Evolutionary conservation across 345 rosid genomes (phyloP).

Genomic region (Citrus sp.): DNA sequence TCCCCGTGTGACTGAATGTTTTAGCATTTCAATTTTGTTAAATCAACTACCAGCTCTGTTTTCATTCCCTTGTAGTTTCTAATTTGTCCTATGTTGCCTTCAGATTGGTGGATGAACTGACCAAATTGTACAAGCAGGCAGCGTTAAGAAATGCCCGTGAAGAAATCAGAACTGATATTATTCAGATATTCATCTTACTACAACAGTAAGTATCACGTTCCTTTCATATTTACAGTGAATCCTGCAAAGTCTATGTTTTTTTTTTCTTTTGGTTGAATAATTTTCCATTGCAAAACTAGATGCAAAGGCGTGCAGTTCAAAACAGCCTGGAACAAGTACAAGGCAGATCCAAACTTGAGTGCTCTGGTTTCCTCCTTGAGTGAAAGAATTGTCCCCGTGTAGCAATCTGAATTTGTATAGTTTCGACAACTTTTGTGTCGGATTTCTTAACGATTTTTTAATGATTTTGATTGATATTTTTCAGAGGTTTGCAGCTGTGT

Average conservation of each 20-base stretch:
- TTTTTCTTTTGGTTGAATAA: not conserved
- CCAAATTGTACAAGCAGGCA: constrained; percentile 60
- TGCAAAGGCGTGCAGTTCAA: constrained; percentile 65
- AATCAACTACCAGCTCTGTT: not conserved
- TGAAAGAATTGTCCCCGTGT: not conserved
- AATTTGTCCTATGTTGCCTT: not conserved
- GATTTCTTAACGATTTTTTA: not conserved
- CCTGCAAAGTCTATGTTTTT: not conserved
- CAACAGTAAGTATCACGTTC: constrained; percentile 49
- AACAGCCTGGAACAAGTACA: constrained; percentile 62
- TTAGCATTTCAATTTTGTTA: not conserved
- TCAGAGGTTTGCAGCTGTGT: not conserved
- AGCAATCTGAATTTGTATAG: not conserved
- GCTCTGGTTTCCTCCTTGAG: constrained; percentile 26
- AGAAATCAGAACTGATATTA: constrained; percentile 54
- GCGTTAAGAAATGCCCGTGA: constrained; percentile 57
- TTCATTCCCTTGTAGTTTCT: not conserved
- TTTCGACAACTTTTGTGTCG: not conserved
- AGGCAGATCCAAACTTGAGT: constrained; percentile 59
- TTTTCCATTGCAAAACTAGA: constrained; percentile 23
- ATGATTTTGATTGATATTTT: not conserved
- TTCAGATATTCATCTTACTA: constrained; percentile 57
- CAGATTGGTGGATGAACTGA: constrained; percentile 87
- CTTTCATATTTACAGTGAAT: not conserved
- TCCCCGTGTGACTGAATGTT: not conserved